Percentiles rank a stretch among this genome's conserved stretches.
phyloP scores from a whole-genome alignment of 345 rosid genomes.

The Aquilaria yunnanensis region DNA sequence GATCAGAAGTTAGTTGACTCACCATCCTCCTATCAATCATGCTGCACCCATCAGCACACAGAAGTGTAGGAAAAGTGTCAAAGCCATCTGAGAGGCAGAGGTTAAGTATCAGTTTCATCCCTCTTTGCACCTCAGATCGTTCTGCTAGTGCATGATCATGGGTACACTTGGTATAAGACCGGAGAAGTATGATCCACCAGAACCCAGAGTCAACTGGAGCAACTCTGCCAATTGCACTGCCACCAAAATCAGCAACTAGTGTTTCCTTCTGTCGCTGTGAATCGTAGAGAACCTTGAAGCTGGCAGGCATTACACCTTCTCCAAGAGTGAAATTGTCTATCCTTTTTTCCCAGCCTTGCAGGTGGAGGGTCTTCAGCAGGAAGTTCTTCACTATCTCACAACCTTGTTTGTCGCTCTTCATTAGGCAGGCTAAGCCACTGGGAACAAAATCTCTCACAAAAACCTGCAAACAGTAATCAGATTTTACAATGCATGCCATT shows the following conservation, averaged over 20 bases:
- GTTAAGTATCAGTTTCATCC: slow-evolving; percentile 44
- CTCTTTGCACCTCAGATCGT: slow-evolving; percentile 47
- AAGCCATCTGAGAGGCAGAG: slow-evolving; percentile 53
- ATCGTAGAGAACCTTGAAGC: slow-evolving; percentile 43
- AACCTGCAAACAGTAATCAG: slow-evolving; percentile 23
- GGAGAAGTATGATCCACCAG: slow-evolving; percentile 65
- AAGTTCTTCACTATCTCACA: slow-evolving; percentile 41
- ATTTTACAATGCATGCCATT: too few relatives aligned
- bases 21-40: slow-evolving; percentile 67
- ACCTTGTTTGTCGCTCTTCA: slow-evolving; percentile 27
- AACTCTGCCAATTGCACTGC: slow-evolving; percentile 52
- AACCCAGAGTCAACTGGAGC: slow-evolving; percentile 70
- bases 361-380: slow-evolving; percentile 43
- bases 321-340: slow-evolving; percentile 49
- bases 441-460: slow-evolving; percentile 55
- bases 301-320: slow-evolving; percentile 59
- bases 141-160: slow-evolving; percentile 39
- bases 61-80: slow-evolving; percentile 58
- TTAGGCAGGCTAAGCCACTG: slow-evolving; percentile 38
- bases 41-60: slow-evolving; percentile 63
- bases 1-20: slow-evolving; percentile 11
- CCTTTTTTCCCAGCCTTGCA: slow-evolving; percentile 50
- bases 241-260: slow-evolving; percentile 52
- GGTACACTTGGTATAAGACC: slow-evolving; percentile 50
- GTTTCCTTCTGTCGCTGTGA: slow-evolving; percentile 24